phyloP scores from a whole-genome alignment of 371 early-diverging fungal genomes.

The Polyrhizophydium stewartii region DNA sequence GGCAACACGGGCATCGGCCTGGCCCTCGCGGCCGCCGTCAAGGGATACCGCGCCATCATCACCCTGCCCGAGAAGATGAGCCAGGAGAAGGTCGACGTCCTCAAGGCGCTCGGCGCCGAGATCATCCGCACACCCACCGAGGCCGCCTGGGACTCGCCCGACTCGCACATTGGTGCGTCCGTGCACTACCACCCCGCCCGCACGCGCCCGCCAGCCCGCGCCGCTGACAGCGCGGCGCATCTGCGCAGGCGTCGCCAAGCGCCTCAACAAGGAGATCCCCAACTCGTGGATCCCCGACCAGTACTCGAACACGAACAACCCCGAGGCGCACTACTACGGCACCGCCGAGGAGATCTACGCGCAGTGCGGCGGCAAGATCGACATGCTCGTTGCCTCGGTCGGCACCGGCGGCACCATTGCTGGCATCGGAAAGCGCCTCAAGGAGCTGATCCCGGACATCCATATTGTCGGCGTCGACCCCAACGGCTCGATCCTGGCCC shows the following conservation, averaged over 20 bases:
- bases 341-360: slow-evolving; percentile 55
- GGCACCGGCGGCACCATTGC: slow-evolving; percentile 97
- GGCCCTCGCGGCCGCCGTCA: slow-evolving; percentile 91
- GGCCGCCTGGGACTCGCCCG: slow-evolving; percentile 96
- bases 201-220: too few species aligned
- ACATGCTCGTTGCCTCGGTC: slow-evolving; percentile 93
- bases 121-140: slow-evolving; percentile 97
- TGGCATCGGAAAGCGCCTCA: slow-evolving; percentile 89
- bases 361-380: slow-evolving; percentile 80
- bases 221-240: too few species aligned
- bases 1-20: slow-evolving; percentile 94
- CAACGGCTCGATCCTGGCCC: slow-evolving; percentile 88
- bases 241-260: slow-evolving; percentile 71
- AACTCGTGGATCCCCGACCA: slow-evolving; percentile 95
- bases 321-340: slow-evolving; percentile 90
- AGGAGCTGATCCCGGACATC: slow-evolving; percentile 85
- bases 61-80: slow-evolving; percentile 98
- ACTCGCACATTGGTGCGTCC: slow-evolving; percentile 78
- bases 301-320: slow-evolving; percentile 93
- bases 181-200: too few species aligned
- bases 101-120: slow-evolving; percentile 96
- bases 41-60: slow-evolving; percentile 94
- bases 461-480: slow-evolving; percentile 93
- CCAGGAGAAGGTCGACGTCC: slow-evolving; percentile 94
- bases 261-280: slow-evolving; percentile 87